Base-by-base conservation (phyloP, 2,329 filamentous ascomycete species). In the Neopestalotiopsis rosae region DNA sequence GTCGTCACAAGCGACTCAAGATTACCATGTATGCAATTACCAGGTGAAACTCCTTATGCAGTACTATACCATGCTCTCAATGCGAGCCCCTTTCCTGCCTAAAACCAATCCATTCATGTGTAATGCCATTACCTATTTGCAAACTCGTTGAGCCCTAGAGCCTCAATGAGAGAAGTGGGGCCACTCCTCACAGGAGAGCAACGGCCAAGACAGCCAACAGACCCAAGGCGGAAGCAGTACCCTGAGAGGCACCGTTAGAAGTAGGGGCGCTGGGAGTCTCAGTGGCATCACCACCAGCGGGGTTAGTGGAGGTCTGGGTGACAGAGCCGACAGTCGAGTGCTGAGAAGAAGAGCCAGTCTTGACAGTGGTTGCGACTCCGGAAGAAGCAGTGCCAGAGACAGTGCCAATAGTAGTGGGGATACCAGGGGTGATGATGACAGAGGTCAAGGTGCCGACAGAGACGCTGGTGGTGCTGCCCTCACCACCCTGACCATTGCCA, bases 181-280 rank as follows among this genome's bases (percentile, higher is more conserved):
- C 34, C 10, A 38, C 57, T 34, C 17, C 14, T 62, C 20, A 62
- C 30, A 62, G 28, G 24, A 66, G 45, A 13, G 49, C 49, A 34
- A 66, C 14, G 28, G 45, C 64, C 14, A 30, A 45, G 6, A 24
- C 64, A 34, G 42, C 64, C n/a, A 66, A 45, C 45, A 66, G 64
- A 66, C 38, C 64, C 13, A 66, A 24, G 45, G n/a, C 42, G 24
- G 20, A 52, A 20, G 49, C 24, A 24, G 64, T 66, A 5, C 24
- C 34, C 42, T 56, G 64, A 66, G 45, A 28, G 30, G 45, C 64
- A 58, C 20, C 45, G 28, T 45, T 45, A 9, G 64, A 17, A n/a
- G 62, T 10, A 28, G 64, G 24, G 32, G 62, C 32, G n/a, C 30
- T 62, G 30, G 30, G 32, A 20, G 59, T 38, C n/a, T 20, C 59